Evolutionary conservation across 495 filamentous ascomycete genomes (phyloP), one percentile per base, ranked within the genome.

Genomic region (Evansstolkia leycettana): DNA sequence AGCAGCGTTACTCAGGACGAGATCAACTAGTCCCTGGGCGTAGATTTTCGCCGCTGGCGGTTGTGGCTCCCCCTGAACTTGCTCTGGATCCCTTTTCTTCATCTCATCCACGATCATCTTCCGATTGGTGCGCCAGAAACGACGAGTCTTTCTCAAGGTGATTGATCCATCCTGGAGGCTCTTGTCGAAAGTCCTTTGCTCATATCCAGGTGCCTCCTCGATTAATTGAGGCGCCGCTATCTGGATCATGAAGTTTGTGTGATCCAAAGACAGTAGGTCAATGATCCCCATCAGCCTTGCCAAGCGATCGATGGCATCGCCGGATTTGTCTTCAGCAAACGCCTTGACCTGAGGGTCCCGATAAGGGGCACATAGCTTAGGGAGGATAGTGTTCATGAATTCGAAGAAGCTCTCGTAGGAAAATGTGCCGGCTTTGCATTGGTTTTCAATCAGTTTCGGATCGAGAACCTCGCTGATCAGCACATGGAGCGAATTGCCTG

Each of bases 361-460:
- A 38, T 86, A 80, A 2, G 92, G 90, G 3, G 90, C 88, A 54
- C 90, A 98, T 13, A 98, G 80, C 46, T 82, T 82, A 11, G 92
- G 92, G n/a, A 98, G 67, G 26, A 98, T 77, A 24, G 69, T 71
- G 19, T 78, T 76, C 75, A 96, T 93, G 42, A 89, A 88, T 2
- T 76, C 66, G 61, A 96, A 96, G 61, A 98, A 94, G 13, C 74
- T 78, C 44, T 89, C 80, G 52, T 95, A 94, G 0, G 92, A 94
- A 53, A 96, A 98, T 31, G 75, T 72, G 10, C 90, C 88, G 31
- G 73, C 75, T 18, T 69, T 65, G 43, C 86, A 85, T 47, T 95
- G 85, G 26, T 70, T 74, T 25, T 72, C 63, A 26, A 94, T 78
- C 31, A 84, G 62, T 11, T 83, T 75, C 2, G 77, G 76, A 45